These are phyloP conservation scores for Aspergillus glaucus DNA, from an alignment of 2,329 filamentous ascomycete genomes.

Conservation along the genomic window DNA sequence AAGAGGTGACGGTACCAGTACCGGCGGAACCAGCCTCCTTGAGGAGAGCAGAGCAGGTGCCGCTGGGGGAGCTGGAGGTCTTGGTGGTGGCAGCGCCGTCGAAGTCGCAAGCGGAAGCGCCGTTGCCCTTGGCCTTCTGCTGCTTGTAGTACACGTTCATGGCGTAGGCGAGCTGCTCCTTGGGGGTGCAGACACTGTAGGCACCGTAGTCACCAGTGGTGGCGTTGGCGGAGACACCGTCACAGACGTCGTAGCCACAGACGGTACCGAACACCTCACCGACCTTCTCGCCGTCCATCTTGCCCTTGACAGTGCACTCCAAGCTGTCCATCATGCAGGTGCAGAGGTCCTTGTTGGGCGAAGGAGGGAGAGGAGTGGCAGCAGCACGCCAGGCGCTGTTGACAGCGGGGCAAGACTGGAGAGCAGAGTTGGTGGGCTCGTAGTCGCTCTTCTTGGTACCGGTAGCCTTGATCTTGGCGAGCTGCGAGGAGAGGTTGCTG, in stretches of 20 bases:
- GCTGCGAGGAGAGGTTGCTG: conserved; percentile 60
- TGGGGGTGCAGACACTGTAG: conserved; percentile 38
- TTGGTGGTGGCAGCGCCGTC: conserved; percentile 34
- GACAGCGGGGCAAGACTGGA: conserved; percentile 62
- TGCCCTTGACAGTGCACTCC: conserved; percentile 58
- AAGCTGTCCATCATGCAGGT: conserved; percentile 72
- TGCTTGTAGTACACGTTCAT: conserved; percentile 39
- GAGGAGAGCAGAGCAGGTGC: conserved; percentile 30
- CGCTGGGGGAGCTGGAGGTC: conserved; percentile 23
- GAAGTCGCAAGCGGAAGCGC: conserved; percentile 37
- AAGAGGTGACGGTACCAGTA: conserved; percentile 31
- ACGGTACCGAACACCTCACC: conserved; percentile 59
- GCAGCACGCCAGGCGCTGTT: conserved; percentile 61
- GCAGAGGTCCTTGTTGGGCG: conserved; percentile 71
- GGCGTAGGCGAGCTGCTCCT: conserved; percentile 38
- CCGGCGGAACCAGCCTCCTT: conserved; percentile 32
- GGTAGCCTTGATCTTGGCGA: conserved; percentile 60
- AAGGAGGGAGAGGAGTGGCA: conserved; percentile 63
- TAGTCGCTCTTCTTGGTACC: conserved; percentile 61
- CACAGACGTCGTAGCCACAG: conserved; percentile 35
- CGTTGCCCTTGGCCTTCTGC: conserved; percentile 28
- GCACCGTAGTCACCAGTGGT: conserved; percentile 38
- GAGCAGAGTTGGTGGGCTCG: conserved; percentile 62
- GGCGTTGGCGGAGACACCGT: conserved; percentile 35
- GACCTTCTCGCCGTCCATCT: conserved; percentile 53